These are phyloP conservation scores for Quercus agrifolia DNA, from an alignment of 306 rosid species.

Conservation along the genomic window DNA sequence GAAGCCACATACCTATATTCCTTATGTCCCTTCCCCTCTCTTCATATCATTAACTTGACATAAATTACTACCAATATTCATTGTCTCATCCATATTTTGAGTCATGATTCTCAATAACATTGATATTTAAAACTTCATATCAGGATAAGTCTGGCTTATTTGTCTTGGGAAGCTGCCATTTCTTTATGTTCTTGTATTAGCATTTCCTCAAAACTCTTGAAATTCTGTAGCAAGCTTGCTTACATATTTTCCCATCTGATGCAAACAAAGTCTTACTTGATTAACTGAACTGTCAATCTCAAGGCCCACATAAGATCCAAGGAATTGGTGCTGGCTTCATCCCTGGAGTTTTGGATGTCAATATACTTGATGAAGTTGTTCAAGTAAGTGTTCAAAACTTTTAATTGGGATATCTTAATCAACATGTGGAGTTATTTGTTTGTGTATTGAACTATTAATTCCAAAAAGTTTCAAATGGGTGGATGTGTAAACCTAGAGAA, in stretches of 20 bases:
- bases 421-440: neutral
- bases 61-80: no score
- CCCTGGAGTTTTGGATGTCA: conserved; percentile 83
- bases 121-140: neutral
- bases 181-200: neutral
- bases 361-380: conserved; percentile 69
- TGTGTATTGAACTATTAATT: neutral
- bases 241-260: neutral
- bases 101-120: neutral
- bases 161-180: neutral
- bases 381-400: conserved; percentile 59
- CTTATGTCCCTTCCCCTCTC: neutral
- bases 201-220: neutral
- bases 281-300: conserved; percentile 21
- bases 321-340: conserved; percentile 98
- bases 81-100: neutral
- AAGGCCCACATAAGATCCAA: conserved; percentile 98
- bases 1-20: neutral
- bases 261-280: conserved; percentile 11
- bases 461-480: neutral
- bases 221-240: neutral
- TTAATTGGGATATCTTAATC: neutral
- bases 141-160: neutral
- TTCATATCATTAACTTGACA: neutral
- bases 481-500: neutral